Base-by-base conservation (phyloP, 352 stramenopile species). In the Pythium dissotocum region DNA sequence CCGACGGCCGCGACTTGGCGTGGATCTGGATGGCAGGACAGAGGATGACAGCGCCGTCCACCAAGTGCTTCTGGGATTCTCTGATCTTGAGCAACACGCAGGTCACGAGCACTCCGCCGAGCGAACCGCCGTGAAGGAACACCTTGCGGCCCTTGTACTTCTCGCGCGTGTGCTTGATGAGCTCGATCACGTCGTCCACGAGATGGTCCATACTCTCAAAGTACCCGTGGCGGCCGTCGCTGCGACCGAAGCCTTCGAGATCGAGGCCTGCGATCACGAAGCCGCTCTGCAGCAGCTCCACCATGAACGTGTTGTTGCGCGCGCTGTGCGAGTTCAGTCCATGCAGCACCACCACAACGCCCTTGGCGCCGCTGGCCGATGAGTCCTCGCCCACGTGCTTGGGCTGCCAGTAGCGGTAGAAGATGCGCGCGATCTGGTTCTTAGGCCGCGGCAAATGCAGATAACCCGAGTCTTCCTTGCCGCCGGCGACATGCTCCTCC, bases 241-340 rank as follows among this genome's bases (percentile, higher is more conserved):
- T 93, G 51, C 86, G 78, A 4, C 86, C 86, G 80, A 91, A 91
- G 33, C 86, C 86, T 69, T 91, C 84, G 52, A 87, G 79, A 54
- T 94, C 86, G 36, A 92, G 62, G 1, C 78, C 78, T 0, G 83
- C 85, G 32, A 91, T 79, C 16, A 92, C 46, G 61, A 90, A 94
- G 21, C 85, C 83, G 53, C 70, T 79, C 30, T 76, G 61, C 48
- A 94, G 66, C 33, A 91, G 71, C 57, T 88, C 78, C 46, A 87
- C 72, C 76, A 89, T 90, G 71, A 93, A 91, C 56, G 69, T 79
- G 40, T 84, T 89, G 75, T 88, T 90, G 52, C 86, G 79, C n/a
- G 78, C 84, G 62, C 84, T 92, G 72, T 94, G 86, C 46, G 83
- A 89, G 62, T 91, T 94, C 44, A 94, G 67, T 48, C 86, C 84